These are phyloP conservation scores for Candida dubliniensis DNA, from an alignment of 1,139 yeast species.

Conservation along the genomic window DNA sequence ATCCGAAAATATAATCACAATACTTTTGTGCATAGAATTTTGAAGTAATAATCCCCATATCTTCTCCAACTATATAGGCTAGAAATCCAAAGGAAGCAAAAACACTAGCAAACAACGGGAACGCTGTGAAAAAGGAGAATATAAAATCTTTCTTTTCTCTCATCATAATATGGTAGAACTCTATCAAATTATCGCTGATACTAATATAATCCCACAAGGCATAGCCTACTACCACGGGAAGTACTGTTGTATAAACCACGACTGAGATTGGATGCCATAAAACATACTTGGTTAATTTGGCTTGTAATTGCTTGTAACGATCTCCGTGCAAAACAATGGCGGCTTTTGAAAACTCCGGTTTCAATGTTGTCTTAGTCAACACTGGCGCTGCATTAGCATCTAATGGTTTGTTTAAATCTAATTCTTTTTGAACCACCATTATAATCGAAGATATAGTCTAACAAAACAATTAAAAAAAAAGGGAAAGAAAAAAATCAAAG, in stretches of 20 bases:
- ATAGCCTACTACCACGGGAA: constrained; percentile 19
- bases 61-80: constrained; percentile 40
- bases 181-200: constrained; percentile 36
- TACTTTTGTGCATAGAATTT: constrained; percentile 34
- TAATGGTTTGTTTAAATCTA: constrained; percentile 55
- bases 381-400: constrained; percentile 50
- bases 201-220: constrained; percentile 37
- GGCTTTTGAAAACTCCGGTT: constrained; percentile 60
- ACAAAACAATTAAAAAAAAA: background rate
- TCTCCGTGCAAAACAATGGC: constrained; percentile 65
- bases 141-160: constrained; percentile 26
- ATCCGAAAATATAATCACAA: constrained; percentile 50
- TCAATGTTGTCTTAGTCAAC: constrained; percentile 43
- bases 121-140: constrained; percentile 24
- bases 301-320: constrained; percentile 57
- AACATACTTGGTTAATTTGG: constrained; percentile 47
- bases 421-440: constrained; percentile 44
- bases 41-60: constrained; percentile 46
- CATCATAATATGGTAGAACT: constrained; percentile 26
- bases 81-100: constrained; percentile 28
- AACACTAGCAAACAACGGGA: constrained; percentile 25
- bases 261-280: constrained; percentile 50
- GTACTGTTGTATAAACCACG: constrained; percentile 24
- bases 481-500: background rate
- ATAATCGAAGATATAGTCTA: background rate